Conservation (phyloP, 495 filamentous ascomycete species). For the Filosporella fistucella region DNA sequence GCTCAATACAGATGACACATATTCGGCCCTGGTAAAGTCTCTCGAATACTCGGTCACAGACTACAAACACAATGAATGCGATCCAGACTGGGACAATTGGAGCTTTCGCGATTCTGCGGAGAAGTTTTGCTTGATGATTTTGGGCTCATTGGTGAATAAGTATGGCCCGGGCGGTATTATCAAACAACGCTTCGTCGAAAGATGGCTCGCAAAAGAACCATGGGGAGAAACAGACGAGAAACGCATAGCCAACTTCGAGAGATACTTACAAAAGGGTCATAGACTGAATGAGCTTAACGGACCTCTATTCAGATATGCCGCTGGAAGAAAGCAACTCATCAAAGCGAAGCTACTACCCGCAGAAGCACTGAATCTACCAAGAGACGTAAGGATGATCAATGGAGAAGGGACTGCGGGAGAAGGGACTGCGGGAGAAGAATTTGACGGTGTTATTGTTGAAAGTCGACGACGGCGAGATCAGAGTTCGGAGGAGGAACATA, state of each 20-base stretch:
- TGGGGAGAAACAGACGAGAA: conserved; percentile 43
- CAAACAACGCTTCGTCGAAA: conserved; percentile 46
- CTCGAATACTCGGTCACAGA: conserved; percentile 44
- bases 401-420: conserved; percentile 19
- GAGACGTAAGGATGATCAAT: conserved; percentile 14
- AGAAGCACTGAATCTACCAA: neutral
- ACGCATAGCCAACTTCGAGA: conserved; percentile 38
- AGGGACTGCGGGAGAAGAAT: conserved; percentile 21
- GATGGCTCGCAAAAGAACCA: conserved; percentile 51
- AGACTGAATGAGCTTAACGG: conserved; percentile 39
- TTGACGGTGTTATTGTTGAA: conserved; percentile 19
- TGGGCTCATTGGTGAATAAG: conserved; percentile 37
- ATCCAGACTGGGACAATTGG: conserved; percentile 47
- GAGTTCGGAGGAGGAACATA: conserved; percentile 44
- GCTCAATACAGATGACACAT: conserved; percentile 32
- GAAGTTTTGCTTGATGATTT: conserved; percentile 42
- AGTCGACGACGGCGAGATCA: conserved; percentile 37
- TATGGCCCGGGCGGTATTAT: conserved; percentile 37
- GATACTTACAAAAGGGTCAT: conserved; percentile 37
- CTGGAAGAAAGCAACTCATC: conserved; percentile 36
- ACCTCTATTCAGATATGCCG: conserved; percentile 29
- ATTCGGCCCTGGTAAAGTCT: conserved; percentile 45
- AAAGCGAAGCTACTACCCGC: conserved; percentile 32
- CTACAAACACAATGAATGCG: conserved; percentile 40
- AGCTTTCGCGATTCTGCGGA: conserved; percentile 46